These are phyloP conservation scores for Cucurbita maxima DNA, from an alignment of 306 rosid species.

Conservation along the genomic window DNA sequence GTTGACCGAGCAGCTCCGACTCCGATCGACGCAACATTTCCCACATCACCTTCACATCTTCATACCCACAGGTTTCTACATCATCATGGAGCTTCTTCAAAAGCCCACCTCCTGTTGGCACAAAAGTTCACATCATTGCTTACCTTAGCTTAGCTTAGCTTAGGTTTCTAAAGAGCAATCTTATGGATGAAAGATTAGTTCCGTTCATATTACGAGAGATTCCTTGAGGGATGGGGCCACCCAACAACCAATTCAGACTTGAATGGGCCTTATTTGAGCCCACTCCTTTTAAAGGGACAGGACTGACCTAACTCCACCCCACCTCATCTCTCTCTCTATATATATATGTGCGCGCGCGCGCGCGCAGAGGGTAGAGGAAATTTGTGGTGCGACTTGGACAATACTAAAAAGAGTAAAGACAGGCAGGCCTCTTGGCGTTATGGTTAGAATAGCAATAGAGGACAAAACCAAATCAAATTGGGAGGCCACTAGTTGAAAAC, in stretches of 20 bases:
- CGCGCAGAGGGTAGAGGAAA: neutral
- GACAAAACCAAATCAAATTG: neutral
- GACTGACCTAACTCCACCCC: neutral
- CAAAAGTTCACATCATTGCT: neutral
- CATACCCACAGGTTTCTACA: constrained; percentile 66
- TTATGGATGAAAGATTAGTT: neutral
- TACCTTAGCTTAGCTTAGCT: neutral
- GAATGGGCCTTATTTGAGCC: neutral
- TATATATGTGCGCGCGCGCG: neutral
- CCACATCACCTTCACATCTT: constrained; percentile 92
- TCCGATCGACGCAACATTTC: constrained; percentile 51
- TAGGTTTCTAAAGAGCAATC: neutral
- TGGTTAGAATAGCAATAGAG: neutral
- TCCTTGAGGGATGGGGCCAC: neutral
- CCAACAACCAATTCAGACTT: neutral
- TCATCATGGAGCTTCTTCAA: constrained; percentile 72
- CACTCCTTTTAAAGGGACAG: neutral
- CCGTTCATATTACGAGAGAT: neutral
- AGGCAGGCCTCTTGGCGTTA: neutral
- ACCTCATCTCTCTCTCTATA: neutral
- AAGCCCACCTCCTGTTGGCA: constrained; percentile 47
- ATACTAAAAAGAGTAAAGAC: neutral
- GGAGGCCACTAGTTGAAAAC: neutral
- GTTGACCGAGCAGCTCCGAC: constrained; percentile 13
- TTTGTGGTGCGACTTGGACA: neutral